Conservation (phyloP, 345 rosid species). For the Camelina laxa region DNA sequence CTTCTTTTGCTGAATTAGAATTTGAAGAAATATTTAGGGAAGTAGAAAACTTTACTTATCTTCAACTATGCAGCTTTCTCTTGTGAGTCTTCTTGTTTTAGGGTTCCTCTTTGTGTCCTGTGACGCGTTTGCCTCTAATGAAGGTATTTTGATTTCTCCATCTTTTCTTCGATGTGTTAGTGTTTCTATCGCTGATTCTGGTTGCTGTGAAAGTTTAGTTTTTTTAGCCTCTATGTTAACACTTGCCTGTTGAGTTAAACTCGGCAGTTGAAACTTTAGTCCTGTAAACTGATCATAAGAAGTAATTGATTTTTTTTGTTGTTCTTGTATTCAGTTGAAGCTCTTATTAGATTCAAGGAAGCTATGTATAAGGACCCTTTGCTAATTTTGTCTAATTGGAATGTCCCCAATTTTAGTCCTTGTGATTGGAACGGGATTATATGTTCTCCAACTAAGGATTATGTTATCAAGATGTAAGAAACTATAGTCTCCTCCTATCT, state of each 20-base stretch:
- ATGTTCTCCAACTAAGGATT: conserved; percentile 62
- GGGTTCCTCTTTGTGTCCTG: conserved; percentile 56
- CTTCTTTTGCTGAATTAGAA: conserved; percentile 8
- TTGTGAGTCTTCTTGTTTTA: conserved; percentile 40
- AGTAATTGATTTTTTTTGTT: conserved; percentile 9
- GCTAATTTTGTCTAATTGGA: conserved; percentile 78
- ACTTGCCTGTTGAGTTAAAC: conserved; percentile 14
- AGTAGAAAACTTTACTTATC: conserved; percentile 6
- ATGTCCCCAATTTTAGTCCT: conserved; percentile 70
- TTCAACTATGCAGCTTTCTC: conserved; percentile 40
- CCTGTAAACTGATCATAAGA: background rate
- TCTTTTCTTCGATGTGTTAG: background rate
- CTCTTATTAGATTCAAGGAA: conserved; percentile 75
- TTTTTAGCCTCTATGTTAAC: conserved; percentile 8
- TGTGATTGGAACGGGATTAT: conserved; percentile 81
- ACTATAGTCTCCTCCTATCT: conserved; percentile 6
- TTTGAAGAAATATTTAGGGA: conserved; percentile 16
- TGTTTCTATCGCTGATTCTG: background rate
- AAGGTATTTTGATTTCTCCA: conserved; percentile 56
- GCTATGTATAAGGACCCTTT: conserved; percentile 82
- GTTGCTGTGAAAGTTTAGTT: conserved; percentile 31
- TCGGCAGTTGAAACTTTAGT: conserved; percentile 3
- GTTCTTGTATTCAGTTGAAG: conserved; percentile 53
- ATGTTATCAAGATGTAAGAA: conserved; percentile 81
- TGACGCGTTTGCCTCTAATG: conserved; percentile 58